Percentiles rank a stretch among this genome's conserved stretches.
These are phyloP conservation scores for Euptelea pleiosperma DNA, from an alignment of 164 flowering plant genomes.

Conservation along the genomic window DNA sequence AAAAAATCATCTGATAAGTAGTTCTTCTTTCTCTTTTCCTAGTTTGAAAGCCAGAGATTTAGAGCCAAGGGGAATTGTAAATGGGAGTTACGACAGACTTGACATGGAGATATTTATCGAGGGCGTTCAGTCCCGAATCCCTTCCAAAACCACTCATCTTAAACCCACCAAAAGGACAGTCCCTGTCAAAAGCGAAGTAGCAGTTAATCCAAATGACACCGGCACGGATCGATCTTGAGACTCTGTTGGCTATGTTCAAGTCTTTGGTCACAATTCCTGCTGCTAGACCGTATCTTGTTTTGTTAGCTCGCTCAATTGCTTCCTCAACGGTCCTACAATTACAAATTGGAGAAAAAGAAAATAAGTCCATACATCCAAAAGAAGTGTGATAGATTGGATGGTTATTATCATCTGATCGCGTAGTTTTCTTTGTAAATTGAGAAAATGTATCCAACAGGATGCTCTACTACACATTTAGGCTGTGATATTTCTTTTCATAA, in stretches of 20 bases:
- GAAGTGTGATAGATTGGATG: too few species aligned
- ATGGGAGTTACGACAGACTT: conserved; percentile 74
- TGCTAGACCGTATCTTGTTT: conserved; percentile 62
- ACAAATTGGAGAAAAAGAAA: too few species aligned
- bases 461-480: too few species aligned
- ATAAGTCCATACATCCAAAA: too few species aligned
- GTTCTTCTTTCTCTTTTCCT: too few species aligned
- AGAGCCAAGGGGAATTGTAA: conserved; percentile 71
- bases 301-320: conserved; percentile 59
- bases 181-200: conserved; percentile 53
- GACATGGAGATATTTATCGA: conserved; percentile 59
- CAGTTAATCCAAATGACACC: conserved; percentile 78
- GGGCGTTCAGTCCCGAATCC: conserved; percentile 56
- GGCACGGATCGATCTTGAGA: conserved; percentile 68
- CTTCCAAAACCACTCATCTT: conserved; percentile 75
- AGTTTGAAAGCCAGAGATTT: too few species aligned
- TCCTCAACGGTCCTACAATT: conserved; percentile 59
- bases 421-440: too few species aligned
- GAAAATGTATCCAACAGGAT: too few species aligned
- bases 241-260: conserved; percentile 59
- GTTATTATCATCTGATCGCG: too few species aligned
- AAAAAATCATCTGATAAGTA: too few species aligned
- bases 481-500: too few species aligned
- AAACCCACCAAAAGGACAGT: conserved; percentile 65
- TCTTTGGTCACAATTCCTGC: conserved; percentile 71